Conservation (phyloP, 2,329 filamentous ascomycete species). For the Myriosclerotinia scirpicola region DNA sequence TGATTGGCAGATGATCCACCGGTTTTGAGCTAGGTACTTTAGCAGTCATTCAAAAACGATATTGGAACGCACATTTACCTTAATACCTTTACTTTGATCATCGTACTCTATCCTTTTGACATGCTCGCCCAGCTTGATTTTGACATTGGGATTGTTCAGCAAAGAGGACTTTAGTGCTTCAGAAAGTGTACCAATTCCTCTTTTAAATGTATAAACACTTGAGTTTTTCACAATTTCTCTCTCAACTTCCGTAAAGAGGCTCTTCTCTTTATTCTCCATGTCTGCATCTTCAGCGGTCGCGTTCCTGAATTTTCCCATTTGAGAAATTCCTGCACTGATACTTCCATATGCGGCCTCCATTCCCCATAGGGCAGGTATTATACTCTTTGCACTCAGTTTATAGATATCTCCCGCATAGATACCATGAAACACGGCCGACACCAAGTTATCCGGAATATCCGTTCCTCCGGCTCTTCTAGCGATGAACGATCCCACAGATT, state of each 20-base stretch:
- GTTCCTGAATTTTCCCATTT: not conserved
- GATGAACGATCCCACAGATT: constrained; percentile 71
- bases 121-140: constrained; percentile 51
- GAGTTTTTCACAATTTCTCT: constrained; percentile 31
- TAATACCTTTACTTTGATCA: constrained; percentile 42
- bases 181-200: constrained; percentile 64
- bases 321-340: constrained; percentile 22
- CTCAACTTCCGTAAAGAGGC: constrained; percentile 4
- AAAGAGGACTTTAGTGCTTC: constrained; percentile 55
- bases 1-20: constrained; percentile 41
- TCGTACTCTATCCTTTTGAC: constrained; percentile 51
- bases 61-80: constrained; percentile 42
- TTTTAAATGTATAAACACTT: constrained; percentile 49
- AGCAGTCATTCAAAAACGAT: constrained; percentile 5
- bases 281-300: constrained; percentile 14
- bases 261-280: constrained; percentile 9
- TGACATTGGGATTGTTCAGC: constrained; percentile 55
- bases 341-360: constrained; percentile 30
- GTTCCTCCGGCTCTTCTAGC: constrained; percentile 52
- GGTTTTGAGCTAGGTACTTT: constrained; percentile 37
- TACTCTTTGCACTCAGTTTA: constrained; percentile 70
- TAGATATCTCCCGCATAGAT: constrained; percentile 90
- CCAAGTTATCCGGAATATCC: constrained; percentile 65
- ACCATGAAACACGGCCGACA: constrained; percentile 78
- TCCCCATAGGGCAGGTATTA: constrained; percentile 42